Base-by-base conservation (phyloP, 768 basidiomycete genomes). In the Naganishia randhawae region DNA sequence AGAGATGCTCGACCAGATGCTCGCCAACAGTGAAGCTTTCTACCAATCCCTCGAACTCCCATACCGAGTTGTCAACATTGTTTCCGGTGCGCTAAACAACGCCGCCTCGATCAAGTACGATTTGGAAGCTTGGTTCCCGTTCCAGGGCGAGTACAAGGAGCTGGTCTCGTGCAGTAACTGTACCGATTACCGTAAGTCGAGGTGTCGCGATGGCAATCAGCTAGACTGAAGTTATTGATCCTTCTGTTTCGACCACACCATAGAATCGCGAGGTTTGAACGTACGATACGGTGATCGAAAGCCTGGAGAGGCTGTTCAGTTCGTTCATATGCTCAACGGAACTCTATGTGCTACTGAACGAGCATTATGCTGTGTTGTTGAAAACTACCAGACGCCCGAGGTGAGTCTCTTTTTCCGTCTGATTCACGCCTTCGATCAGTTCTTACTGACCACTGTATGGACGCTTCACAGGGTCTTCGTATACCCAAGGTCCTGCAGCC, bases 121-220 rank as follows among this genome's bases (percentile, higher is more conserved):
- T 81, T 80, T 99, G 69, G 96, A 99, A 81, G 96, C 96, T 67
- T 99, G 93, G 91, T 99, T 99, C 85, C 96, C 96, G 1, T 97
- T 91, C 86, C 96, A 98, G 81, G 87, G 87, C 57, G 88, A 84
- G 62, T 93, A 94, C 84, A 99, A 98, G 84, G 96, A 99, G 83
- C 83, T 99, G 48, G 96, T 98, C 41, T 93, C 91, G 72, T 94
- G 92, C 80, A 93, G 91, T 77, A 99, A 99, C 80, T 99, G 96
- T 82, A 97, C 95, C 25, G 96, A 98, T 79, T 98, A 99, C 81
- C 96, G 95, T 98, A 77, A 82, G 91, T 86, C 8, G 8, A 17
- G 13, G 2, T 22, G 8, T 64, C 17, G 33, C 25, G 37, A 13
- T 4, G 27, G 16, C 25, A 8, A 6, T 14, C 19, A 17, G 42